A percentile compares a stretch with the other conserved stretches of the same genome.
phyloP scores from a whole-genome alignment of 2,329 filamentous ascomycete species.

The Arthrobotrys conoides region DNA sequence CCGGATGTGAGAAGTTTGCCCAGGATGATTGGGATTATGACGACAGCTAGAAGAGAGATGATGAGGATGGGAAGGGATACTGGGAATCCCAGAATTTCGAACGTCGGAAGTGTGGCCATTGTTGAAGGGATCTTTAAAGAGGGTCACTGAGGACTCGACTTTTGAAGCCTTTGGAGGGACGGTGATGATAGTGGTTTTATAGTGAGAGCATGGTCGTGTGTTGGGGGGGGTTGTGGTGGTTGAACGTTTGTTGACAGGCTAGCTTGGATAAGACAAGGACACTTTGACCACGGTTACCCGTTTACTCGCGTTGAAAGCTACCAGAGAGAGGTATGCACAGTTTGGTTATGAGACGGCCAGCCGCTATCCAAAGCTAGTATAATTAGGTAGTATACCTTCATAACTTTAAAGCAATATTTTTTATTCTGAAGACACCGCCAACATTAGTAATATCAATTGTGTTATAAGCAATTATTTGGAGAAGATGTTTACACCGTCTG shows the following conservation, averaged over 20 bases:
- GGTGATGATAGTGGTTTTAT: conserved; percentile 25
- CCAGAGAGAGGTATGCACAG: too few relatives aligned
- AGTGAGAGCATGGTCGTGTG: conserved; percentile 11
- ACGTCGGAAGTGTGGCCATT: conserved; percentile 34
- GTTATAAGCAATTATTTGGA: too few relatives aligned
- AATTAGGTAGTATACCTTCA: too few relatives aligned
- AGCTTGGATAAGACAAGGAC: conserved; percentile 24
- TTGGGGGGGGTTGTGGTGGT: conserved; percentile 17
- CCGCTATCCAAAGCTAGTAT: too few relatives aligned
- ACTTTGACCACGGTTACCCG: conserved; percentile 21
- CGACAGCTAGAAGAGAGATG: conserved; percentile 47
- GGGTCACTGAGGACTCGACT: neutral
- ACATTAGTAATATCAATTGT: too few relatives aligned
- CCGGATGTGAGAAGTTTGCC: conserved; percentile 24
- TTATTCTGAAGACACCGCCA: too few relatives aligned
- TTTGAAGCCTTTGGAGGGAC: neutral
- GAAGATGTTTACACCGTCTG: too few relatives aligned
- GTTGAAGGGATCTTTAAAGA: neutral
- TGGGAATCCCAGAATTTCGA: conserved; percentile 49
- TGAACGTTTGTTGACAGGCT: neutral
- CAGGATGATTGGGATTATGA: conserved; percentile 52
- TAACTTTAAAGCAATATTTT: too few relatives aligned
- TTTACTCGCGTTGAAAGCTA: neutral
- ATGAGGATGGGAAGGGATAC: conserved; percentile 52
- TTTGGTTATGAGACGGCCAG: too few relatives aligned